phyloP scores from a whole-genome alignment of 805 yeast species.

The Candida hispaniensis region DNA sequence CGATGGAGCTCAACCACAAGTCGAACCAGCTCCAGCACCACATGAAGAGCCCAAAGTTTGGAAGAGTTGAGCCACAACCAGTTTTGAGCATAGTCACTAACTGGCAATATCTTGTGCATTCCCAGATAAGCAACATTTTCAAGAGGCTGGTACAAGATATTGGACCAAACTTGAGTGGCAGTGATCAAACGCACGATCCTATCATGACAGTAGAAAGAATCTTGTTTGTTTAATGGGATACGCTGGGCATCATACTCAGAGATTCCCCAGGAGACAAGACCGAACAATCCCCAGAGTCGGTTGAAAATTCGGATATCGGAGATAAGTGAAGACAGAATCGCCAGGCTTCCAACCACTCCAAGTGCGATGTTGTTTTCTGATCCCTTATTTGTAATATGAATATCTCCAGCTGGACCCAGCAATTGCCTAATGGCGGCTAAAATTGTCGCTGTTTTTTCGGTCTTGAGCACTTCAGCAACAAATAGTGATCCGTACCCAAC shows the following conservation, averaged over 20 bases:
- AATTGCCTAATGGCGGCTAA: constrained; percentile 6
- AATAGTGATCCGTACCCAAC: constrained; percentile 26
- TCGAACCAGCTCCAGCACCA: constrained; percentile 27
- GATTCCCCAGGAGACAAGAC: constrained; percentile 30
- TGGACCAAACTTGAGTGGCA: constrained; percentile 30
- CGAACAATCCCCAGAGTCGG: constrained; percentile 32
- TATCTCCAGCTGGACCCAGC: no score
- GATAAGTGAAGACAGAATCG: constrained; percentile 22
- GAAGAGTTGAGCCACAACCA: constrained; percentile 29
- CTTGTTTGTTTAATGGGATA: constrained; percentile 14
- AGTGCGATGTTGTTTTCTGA: constrained; percentile 6
- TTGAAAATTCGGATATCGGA: constrained; percentile 31
- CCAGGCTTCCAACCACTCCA: constrained; percentile 15
- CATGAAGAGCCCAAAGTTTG: constrained; percentile 31
- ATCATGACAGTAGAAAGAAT: constrained; percentile 20
- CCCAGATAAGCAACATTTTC: constrained; percentile 34
- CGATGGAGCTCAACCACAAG: constrained; percentile 17
- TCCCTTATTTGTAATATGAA: constrained; percentile 5
- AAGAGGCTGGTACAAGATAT: constrained; percentile 31
- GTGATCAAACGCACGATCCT: constrained; percentile 25
- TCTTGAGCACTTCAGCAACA: constrained; percentile 18
- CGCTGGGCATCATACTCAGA: constrained; percentile 25
- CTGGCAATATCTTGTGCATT: constrained; percentile 28
- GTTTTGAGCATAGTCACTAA: constrained; percentile 21
- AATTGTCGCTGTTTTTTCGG: constrained; percentile 2